phyloP scores from a whole-genome alignment of 805 yeast species.

The Lachancea mirantina region DNA sequence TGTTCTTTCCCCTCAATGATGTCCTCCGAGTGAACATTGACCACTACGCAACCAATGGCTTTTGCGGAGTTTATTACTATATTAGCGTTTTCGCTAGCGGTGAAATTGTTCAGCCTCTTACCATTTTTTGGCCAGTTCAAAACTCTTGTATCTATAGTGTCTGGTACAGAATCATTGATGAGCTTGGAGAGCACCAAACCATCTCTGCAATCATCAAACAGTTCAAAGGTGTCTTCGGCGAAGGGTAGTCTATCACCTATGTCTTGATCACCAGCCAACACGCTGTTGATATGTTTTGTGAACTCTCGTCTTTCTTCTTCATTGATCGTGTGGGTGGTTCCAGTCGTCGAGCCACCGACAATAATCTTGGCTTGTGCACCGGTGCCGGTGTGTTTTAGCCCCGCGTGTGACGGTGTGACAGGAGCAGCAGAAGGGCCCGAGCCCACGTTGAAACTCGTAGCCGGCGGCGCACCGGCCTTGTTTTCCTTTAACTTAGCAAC shows the following conservation, averaged over 20 bases:
- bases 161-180: constrained; percentile 96
- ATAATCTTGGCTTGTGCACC: constrained; percentile 69
- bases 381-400: constrained; percentile 43
- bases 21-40: constrained; percentile 94
- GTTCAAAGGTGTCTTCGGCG: constrained; percentile 88
- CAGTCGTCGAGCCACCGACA: constrained; percentile 79
- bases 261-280: constrained; percentile 79
- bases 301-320: constrained; percentile 96
- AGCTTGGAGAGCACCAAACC: constrained; percentile 88
- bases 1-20: constrained; percentile 92
- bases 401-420: constrained; percentile 29
- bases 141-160: constrained; percentile 96
- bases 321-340: constrained; percentile 92
- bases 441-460: constrained; percentile 26
- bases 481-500: constrained; percentile 66
- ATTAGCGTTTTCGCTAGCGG: constrained; percentile 94
- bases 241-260: constrained; percentile 83
- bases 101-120: constrained; percentile 82
- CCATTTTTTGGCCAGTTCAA: constrained; percentile 79
- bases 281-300: constrained; percentile 91
- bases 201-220: constrained; percentile 94
- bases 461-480: constrained; percentile 23
- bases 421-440: constrained; percentile 22
- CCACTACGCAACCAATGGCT: constrained; percentile 97
- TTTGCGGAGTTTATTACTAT: constrained; percentile 97